Base-by-base conservation (phyloP, 139 green algal species). In the Pycnococcus provasolii region DNA sequence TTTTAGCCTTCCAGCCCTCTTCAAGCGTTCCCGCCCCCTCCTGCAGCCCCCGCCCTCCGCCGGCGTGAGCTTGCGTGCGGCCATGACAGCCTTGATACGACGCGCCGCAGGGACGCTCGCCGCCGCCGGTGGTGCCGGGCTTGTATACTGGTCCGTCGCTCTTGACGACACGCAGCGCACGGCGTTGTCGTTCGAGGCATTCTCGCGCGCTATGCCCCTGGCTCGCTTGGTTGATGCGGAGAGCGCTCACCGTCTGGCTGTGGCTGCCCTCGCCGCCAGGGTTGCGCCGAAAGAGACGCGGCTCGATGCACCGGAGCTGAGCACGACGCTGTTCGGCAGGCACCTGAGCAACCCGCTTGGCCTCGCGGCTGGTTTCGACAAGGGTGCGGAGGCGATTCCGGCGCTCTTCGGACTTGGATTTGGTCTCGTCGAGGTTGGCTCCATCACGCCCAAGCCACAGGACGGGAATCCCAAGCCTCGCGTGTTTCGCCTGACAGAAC, bases 361-460 rank as follows among this genome's bases (percentile, higher is more conserved):
- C 8, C 67, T 98, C 41, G 92, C 92, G 15, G 92, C 92, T 43
- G 92, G 92, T 0, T 98, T 98, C 77, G 92, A 99, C 84, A 99
- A 99, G 80, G 78, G 72, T 73, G 92, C 85, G 11, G 83, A 95
- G 60, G 82, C 80, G 1, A 69, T 94, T 5, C 80, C 90, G 39
- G 74, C 77, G 2, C 58, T 96, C 40, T 65, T 96, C 57, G 80
- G 73, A 1, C 73, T 97, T 46, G 92, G 92, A 0, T 95, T 97
- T 79, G 92, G 91, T 0, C 96, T 96, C 72, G 82, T 96, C 15
- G 90, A 96, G 78, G 43, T 86, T 51, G 88, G 91, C 0, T 91
- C 84, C 1, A 80, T 98, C 44, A 98, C 92, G 0, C 92, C 92
- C 0, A 68, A 84, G 63, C 87, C 91, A 8, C 92, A 98, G 77